A percentile compares a stretch with the other conserved stretches of the same genome.
phyloP scores from a whole-genome alignment of 805 yeast genomes.

The Maudiozyma pseudohumilis region DNA sequence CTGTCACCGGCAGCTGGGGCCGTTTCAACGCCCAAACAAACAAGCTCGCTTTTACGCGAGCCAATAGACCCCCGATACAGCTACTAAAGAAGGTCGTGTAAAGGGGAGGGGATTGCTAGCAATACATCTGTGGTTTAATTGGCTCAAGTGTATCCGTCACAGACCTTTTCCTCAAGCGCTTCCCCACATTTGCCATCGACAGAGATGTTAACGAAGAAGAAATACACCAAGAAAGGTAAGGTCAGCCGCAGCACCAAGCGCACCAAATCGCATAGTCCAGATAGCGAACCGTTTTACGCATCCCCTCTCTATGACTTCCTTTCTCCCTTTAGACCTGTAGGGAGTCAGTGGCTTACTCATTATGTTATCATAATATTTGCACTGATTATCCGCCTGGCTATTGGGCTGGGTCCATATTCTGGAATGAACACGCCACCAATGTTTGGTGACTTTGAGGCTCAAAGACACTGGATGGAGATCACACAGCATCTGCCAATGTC shows the following conservation, averaged over 20 bases:
- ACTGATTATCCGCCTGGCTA: constrained; percentile 67
- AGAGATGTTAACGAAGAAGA: constrained; percentile 1
- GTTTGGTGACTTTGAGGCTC: constrained; percentile 96
- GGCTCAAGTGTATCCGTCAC: too few relatives aligned
- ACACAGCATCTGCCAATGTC: constrained; percentile 64
- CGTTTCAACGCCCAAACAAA: too few relatives aligned
- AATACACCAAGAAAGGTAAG: background rate
- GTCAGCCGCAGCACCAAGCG: background rate
- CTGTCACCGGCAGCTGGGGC: too few relatives aligned
- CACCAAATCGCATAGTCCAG: background rate
- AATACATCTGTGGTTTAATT: too few relatives aligned
- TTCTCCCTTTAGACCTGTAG: constrained; percentile 69
- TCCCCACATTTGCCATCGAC: background rate
- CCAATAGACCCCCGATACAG: too few relatives aligned
- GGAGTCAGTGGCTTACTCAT: constrained; percentile 84
- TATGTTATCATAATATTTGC: constrained; percentile 67
- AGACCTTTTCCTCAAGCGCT: too few relatives aligned
- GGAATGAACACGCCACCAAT: constrained; percentile 66
- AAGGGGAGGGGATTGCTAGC: too few relatives aligned
- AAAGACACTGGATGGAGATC: constrained; percentile 94
- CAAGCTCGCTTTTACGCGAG: too few relatives aligned
- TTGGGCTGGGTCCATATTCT: constrained; percentile 82
- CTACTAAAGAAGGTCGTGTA: too few relatives aligned
- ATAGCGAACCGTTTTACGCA: constrained; percentile 32
- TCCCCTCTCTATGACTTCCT: constrained; percentile 73